Base-by-base conservation (phyloP, 805 yeast genomes). In the Tetrapisispora taiwanensis region DNA sequence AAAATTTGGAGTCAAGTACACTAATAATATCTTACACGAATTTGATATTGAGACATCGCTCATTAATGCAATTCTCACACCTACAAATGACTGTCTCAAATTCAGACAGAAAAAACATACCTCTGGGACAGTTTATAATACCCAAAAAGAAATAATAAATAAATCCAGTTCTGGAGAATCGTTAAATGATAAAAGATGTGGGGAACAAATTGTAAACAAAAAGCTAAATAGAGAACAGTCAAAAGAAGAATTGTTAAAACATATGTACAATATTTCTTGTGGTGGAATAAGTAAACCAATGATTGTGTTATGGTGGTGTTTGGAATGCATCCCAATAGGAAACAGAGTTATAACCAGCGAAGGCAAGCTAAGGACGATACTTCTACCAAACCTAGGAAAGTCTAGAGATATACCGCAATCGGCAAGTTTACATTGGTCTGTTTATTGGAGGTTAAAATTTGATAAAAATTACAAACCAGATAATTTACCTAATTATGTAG, bases 251-350 rank as follows among this genome's bases (percentile, higher is more conserved):
- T 35, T 19, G 30, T 24, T 42, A 8, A 42, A 42, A 26, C 30
- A 36, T 31, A 31, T 36, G 36, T 42, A 22, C 26, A 36, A 33
- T n/a, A 24, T 27, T 10, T 26, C 34, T 20, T 42, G 41, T 36
- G 45, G 45, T 12, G 20, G 27, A 2, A 32, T 43, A 7, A 46
- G 35, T 19, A 46, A 19, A 35, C 40, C 42, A 7, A 36, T 45
- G 30, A 18, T 47, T 9, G 3, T 75, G 0, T 49, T 66, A 6
- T 81, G 86, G 86, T 80, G 85, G 85, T 3, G 72, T 3, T 55
- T 77, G 12, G 88, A 81, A 50, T 58, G 75, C 14, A 47, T 81
- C n/a, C 86, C 87, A 1, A 53, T 79, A 37, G 78, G 78, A 0
- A 67, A 71, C 26, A 71, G 73, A 49, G 57, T 71, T 35, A 79